A percentile compares a stretch with the other conserved stretches of the same genome.
These are phyloP conservation scores for Coelastrella sp. DNA, from an alignment of 139 green algal species.

Conservation along the genomic window DNA sequence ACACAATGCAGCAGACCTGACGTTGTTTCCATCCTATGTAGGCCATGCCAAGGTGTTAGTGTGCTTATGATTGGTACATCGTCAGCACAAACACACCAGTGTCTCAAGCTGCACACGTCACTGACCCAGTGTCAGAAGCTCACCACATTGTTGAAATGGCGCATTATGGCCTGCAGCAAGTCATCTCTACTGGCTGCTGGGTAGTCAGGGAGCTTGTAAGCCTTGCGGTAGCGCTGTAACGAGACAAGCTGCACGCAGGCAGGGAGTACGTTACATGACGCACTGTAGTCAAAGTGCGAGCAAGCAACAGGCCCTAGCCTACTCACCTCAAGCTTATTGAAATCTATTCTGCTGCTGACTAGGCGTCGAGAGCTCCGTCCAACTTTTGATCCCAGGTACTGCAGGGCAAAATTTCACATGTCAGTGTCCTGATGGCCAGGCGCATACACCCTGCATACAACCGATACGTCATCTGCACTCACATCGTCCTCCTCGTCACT, in stretches of 20 bases:
- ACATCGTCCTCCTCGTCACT: constrained; percentile 45
- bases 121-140: too few relatives aligned
- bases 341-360: constrained; percentile 10
- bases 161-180: constrained; percentile 2
- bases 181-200: constrained; percentile 11
- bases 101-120: too few relatives aligned
- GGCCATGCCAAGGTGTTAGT: too few relatives aligned
- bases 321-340: constrained; percentile 44
- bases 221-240: constrained; percentile 26
- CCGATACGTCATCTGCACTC: too few relatives aligned
- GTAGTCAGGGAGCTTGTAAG: constrained; percentile 36
- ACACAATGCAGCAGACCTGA: too few relatives aligned
- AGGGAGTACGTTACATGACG: neutral
- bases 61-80: too few relatives aligned
- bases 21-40: too few relatives aligned
- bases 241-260: constrained; percentile 8
- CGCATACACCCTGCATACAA: too few relatives aligned
- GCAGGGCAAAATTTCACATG: neutral
- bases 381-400: constrained; percentile 28
- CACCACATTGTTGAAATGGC: constrained; percentile 37
- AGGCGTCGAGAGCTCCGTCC: neutral
- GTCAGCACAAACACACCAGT: too few relatives aligned
- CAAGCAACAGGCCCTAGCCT: too few relatives aligned
- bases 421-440: neutral
- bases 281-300: neutral